These are phyloP conservation scores for Raffaelea deltoideospora DNA, from an alignment of 2,329 filamentous ascomycete species.

Conservation along the genomic window DNA sequence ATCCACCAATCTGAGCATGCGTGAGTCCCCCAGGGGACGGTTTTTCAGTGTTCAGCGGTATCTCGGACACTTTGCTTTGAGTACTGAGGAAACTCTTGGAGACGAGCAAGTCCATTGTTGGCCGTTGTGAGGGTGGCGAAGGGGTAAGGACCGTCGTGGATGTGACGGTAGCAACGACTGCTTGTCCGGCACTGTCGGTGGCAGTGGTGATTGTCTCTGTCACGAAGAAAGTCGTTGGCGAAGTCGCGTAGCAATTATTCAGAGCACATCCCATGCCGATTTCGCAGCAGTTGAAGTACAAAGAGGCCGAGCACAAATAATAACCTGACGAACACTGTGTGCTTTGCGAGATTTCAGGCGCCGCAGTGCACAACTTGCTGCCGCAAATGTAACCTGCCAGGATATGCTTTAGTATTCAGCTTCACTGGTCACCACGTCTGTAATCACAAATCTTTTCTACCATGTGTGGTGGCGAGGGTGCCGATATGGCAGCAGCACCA, in stretches of 20 bases:
- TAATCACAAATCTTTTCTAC: too few species aligned
- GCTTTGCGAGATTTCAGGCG: slow-evolving; percentile 24
- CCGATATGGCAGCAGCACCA: too few species aligned
- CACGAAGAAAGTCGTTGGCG: slow-evolving; percentile 27
- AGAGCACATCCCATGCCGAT: slow-evolving; percentile 32
- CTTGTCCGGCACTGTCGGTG: slow-evolving; percentile 17
- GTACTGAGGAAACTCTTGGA: slow-evolving; percentile 29
- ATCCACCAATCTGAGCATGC: slow-evolving; percentile 31
- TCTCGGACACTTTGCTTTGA: slow-evolving; percentile 24
- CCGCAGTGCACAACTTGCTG: slow-evolving; percentile 24
- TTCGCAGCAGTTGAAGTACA: slow-evolving; percentile 38
- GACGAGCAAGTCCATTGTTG: slow-evolving; percentile 14
- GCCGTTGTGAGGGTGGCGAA: slow-evolving; percentile 15
- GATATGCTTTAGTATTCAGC: not conserved
- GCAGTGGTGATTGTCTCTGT: slow-evolving; percentile 30
- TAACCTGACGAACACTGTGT: slow-evolving; percentile 28
- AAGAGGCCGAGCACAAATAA: slow-evolving; percentile 32
- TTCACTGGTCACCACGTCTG: too few species aligned
- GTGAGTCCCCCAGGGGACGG: slow-evolving; percentile 18
- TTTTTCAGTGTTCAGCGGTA: slow-evolving; percentile 7
- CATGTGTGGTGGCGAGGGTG: not conserved
- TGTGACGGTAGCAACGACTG: slow-evolving; percentile 23
- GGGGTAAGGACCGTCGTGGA: slow-evolving; percentile 24
- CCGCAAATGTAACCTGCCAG: slow-evolving; percentile 25
- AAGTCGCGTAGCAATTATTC: slow-evolving; percentile 31